Evolutionary conservation across 2,329 filamentous ascomycete genomes (phyloP).

Genomic region (Fusarium mangiferae): DNA sequence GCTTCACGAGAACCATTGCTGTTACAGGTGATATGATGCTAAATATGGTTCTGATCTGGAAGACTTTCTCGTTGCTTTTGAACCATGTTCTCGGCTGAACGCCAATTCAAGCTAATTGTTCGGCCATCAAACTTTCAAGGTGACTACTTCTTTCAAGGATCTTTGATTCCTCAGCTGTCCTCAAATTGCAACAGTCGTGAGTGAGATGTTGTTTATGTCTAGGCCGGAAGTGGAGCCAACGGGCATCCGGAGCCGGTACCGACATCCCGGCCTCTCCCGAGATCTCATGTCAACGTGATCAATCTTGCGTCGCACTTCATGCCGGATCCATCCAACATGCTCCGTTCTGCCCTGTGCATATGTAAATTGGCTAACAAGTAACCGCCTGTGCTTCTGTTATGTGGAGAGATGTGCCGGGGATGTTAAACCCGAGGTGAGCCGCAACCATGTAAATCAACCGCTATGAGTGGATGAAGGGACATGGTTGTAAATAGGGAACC

Average conservation of each 20-base stretch:
- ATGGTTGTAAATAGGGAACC: neutral
- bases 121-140: neutral
- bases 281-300: constrained; percentile 23
- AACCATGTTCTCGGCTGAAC: neutral
- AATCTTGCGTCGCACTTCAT: constrained; percentile 19
- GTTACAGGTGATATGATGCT: neutral
- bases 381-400: neutral
- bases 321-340: constrained; percentile 7
- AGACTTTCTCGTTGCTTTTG: neutral
- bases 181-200: constrained; percentile 9
- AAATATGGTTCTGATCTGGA: neutral
- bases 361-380: neutral
- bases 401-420: neutral
- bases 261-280: constrained; percentile 33
- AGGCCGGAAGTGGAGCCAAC: constrained; percentile 8
- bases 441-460: neutral
- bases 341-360: neutral
- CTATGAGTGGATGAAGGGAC: neutral
- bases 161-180: neutral
- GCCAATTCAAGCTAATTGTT: neutral
- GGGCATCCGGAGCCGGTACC: constrained; percentile 29
- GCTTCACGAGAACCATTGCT: neutral
- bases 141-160: neutral
- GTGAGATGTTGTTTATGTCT: neutral
- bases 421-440: constrained; percentile 30